These are phyloP conservation scores for Fusarium sp. DNA, from an alignment of 2,329 filamentous ascomycete species.

Conservation along the genomic window DNA sequence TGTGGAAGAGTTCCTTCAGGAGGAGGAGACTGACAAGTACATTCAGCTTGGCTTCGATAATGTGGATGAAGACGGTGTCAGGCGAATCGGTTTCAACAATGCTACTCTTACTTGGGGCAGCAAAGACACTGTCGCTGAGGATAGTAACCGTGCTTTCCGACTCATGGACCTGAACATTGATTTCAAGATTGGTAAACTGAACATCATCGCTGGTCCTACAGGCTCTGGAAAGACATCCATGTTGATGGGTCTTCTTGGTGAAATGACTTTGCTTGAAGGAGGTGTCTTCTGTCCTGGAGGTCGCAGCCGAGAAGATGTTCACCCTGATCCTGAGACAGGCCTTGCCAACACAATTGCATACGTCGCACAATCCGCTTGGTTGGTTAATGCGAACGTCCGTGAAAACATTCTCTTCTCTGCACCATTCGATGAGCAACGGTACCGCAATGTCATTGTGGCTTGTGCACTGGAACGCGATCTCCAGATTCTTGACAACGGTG, in stretches of 20 bases:
- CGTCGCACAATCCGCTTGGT: conserved; percentile 96
- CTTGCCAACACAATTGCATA: conserved; percentile 94
- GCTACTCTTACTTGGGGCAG: conserved; percentile 92
- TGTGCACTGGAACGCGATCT: conserved; percentile 93
- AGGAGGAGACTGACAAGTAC: conserved; percentile 98
- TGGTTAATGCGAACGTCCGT: conserved; percentile 94
- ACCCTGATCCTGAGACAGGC: conserved; percentile 82
- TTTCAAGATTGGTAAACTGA: conserved; percentile 88
- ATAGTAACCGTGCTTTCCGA: conserved; percentile 80
- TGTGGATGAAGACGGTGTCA: conserved; percentile 74
- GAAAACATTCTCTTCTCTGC: conserved; percentile 95
- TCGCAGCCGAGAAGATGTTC: conserved; percentile 86
- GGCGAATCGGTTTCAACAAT: conserved; percentile 85
- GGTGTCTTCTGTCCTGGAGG: conserved; percentile 88
- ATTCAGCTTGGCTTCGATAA: conserved; percentile 80
- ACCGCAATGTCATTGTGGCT: conserved; percentile 87
- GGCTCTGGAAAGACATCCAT: conserved; percentile 96
- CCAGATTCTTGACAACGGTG: conserved; percentile 90
- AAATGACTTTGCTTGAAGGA: conserved; percentile 90
- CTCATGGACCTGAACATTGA: conserved; percentile 86
- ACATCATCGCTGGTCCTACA: conserved; percentile 92
- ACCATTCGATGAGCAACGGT: conserved; percentile 82
- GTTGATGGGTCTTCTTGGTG: conserved; percentile 93
- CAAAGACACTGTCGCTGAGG: conserved; percentile 69
- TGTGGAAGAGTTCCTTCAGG: conserved; percentile 91